Percentiles rank a stretch among this genome's conserved stretches.
phyloP scores from a whole-genome alignment of 768 basidiomycete species.

The Pleurotus platypus region DNA sequence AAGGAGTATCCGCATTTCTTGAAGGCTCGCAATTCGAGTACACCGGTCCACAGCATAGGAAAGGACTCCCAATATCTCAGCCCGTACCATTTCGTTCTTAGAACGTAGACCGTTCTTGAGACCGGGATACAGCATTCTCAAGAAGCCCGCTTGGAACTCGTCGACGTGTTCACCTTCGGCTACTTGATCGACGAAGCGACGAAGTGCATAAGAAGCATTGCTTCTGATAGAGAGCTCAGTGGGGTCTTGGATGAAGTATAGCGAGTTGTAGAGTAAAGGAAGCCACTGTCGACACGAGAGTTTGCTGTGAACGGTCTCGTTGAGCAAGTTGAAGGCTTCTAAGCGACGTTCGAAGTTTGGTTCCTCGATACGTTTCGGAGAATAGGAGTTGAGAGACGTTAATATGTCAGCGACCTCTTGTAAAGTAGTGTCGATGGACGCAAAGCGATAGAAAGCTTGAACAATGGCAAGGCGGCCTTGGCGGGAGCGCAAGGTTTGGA shows the following conservation, averaged over 20 bases:
- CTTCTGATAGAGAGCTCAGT: conserved; percentile 84
- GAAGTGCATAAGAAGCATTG: conserved; percentile 72
- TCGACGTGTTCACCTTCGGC: conserved; percentile 30
- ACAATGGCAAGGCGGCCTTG: conserved; percentile 69
- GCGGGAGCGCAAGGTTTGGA: conserved; percentile 72
- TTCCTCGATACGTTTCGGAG: conserved; percentile 77
- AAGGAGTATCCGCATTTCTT: conserved; percentile 79
- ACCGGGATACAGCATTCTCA: conserved; percentile 67
- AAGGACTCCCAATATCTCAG: conserved; percentile 77
- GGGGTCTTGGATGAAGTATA: conserved; percentile 86
- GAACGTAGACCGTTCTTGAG: conserved; percentile 78
- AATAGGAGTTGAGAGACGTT: conserved; percentile 81
- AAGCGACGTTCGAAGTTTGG: conserved; percentile 90
- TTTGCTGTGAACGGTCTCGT: conserved; percentile 54
- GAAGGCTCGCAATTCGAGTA: conserved; percentile 51
- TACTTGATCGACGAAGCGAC: conserved; percentile 70
- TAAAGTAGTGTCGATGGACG: conserved; percentile 44
- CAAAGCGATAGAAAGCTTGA: conserved; percentile 52
- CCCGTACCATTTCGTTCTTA: conserved; percentile 82
- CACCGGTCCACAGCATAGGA: conserved; percentile 71
- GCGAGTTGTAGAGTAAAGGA: conserved; percentile 77
- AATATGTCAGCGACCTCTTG: conserved; percentile 49
- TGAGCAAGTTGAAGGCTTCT: conserved; percentile 67
- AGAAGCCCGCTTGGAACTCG: conserved; percentile 54
- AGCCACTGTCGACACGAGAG: conserved; percentile 68